Base-by-base conservation (phyloP, 495 filamentous ascomycete species). In the Entonaema liquescens region DNA sequence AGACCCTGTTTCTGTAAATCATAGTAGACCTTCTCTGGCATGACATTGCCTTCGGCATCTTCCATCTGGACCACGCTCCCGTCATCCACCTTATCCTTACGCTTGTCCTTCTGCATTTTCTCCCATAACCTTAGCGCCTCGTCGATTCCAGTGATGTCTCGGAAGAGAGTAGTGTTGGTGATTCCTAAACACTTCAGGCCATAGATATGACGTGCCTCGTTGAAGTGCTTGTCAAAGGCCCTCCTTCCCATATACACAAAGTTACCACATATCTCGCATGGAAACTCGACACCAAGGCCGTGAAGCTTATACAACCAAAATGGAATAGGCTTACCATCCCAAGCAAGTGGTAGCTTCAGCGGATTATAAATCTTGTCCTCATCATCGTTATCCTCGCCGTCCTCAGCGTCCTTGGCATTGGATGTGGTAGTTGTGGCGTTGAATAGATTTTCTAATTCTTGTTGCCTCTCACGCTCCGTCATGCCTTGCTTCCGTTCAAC, bases 251-350 rank as follows among this genome's bases (percentile, higher is more conserved):
- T 97, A 81, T 99, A 99, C 54, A 98, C 93, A 76, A 92, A 97
- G 79, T 98, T 98, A 54, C 95, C 95, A 77, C 96, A 99, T 44
- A 99, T 92, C 75, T 98, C 95, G 81, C 95, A 99, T 3, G 90
- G 86, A 70, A 97, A 97, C 73, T 99, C 95, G 36, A 97, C 93
- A 8, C 95, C 95, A 8, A 99, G 84, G 12, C 95, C 95, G 76
- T 99, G 95, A 15, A 99, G 84, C 74, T 97, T 95, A 85, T 98
- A 99, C 2, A 99, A 88, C 95, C 95, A 99, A 83, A 94, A 98
- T 13, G 95, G 95, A 74, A 99, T 99, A 15, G 95, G 95, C 76
- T 98, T 98, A 36, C 96, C 95, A 72, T 99, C 95, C 95, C 95
- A 99, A 4, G 93, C 94, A 17, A 98, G 84, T 5, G 95, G 95